Conservation (phyloP, 169 alveolate species). For the Plasmodium adleri region DNA sequence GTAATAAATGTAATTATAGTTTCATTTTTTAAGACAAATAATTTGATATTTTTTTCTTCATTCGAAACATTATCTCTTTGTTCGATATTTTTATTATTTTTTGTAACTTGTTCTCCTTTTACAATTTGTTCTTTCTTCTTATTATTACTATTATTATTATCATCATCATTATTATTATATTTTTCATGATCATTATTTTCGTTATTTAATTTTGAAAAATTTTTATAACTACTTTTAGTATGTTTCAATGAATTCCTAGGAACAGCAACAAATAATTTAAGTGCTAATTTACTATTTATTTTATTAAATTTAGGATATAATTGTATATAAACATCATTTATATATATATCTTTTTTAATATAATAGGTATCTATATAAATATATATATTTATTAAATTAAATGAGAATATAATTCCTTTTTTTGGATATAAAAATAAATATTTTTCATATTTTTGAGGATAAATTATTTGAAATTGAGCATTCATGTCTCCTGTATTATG, state of each 20-base stretch:
- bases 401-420: constrained; percentile 72
- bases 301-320: constrained; percentile 66
- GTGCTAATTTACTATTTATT: constrained; percentile 45
- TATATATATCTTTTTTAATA: constrained; percentile 36
- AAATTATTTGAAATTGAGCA: constrained; percentile 51
- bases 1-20: constrained; percentile 55
- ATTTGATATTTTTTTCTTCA: constrained; percentile 23
- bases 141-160: constrained; percentile 1
- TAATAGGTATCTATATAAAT: constrained; percentile 53
- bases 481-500: constrained; percentile 75
- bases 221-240: constrained; percentile 10
- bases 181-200: neutral
- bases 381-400: constrained; percentile 40
- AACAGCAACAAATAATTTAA: constrained; percentile 43
- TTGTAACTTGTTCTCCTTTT: neutral
- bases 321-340: constrained; percentile 43
- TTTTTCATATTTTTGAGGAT: constrained; percentile 41
- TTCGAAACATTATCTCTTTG: neutral
- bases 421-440: constrained; percentile 63
- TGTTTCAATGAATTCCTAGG: constrained; percentile 5
- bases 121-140: neutral
- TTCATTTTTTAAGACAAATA: constrained; percentile 49
- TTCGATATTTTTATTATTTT: neutral
- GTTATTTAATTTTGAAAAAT: neutral
- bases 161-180: neutral